A percentile compares a stretch with the other conserved stretches of the same genome.
Conservation (phyloP, 441 rosid genomes). For the Gossypium lobatum region DNA sequence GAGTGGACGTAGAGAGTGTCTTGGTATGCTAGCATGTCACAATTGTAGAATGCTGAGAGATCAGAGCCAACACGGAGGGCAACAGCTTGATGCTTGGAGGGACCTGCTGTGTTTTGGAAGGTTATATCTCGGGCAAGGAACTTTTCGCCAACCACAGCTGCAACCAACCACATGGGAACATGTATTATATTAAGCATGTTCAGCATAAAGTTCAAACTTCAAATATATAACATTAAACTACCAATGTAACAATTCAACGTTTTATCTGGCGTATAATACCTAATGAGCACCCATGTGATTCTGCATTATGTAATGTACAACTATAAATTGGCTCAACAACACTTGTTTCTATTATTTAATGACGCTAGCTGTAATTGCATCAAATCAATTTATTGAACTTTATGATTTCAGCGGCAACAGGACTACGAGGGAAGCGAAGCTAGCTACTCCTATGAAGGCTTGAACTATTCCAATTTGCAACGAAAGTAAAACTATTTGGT, state of each 20-base stretch:
- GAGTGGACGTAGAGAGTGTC: slow-evolving; percentile 81
- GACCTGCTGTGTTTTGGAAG: slow-evolving; percentile 76
- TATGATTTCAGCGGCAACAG: neutral
- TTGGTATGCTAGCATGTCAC: slow-evolving; percentile 69
- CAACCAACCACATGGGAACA: slow-evolving; percentile 13
- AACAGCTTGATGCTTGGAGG: slow-evolving; percentile 82
- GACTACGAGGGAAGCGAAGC: neutral
- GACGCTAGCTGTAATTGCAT: neutral
- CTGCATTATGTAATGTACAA: neutral
- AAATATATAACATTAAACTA: neutral
- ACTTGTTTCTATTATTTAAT: neutral
- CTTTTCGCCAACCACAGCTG: slow-evolving; percentile 66
- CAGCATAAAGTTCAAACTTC: neutral
- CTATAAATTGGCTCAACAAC: neutral
- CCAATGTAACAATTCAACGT: neutral
- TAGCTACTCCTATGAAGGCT: neutral
- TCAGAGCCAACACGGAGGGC: slow-evolving; percentile 74
- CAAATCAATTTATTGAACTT: neutral
- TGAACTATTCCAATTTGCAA: neutral
- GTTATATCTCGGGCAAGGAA: slow-evolving; percentile 68
- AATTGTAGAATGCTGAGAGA: slow-evolving; percentile 53
- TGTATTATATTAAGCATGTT: neutral
- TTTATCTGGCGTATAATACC: neutral
- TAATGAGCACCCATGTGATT: slow-evolving; percentile 1
- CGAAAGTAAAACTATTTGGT: neutral